Percentiles rank a stretch among this genome's conserved stretches.
phyloP scores from a whole-genome alignment of 805 yeast genomes.

The Myxozyma melibiosi region DNA sequence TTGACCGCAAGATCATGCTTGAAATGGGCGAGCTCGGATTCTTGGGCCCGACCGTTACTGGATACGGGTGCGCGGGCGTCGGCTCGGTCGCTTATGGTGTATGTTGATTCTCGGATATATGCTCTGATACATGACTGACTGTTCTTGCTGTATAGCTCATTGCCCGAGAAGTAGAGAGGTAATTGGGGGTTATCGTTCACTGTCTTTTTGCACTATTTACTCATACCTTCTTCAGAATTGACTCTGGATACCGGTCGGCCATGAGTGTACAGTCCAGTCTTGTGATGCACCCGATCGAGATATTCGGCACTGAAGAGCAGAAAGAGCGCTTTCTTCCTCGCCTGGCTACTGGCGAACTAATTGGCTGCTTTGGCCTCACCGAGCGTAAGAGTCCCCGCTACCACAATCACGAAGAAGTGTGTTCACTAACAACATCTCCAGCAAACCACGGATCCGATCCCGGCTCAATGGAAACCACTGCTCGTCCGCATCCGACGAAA shows the following conservation, averaged over 20 bases:
- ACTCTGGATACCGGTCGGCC: constrained; percentile 50
- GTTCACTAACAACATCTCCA: neutral
- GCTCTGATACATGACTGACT: neutral
- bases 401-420: neutral
- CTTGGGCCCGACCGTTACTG: constrained; percentile 47
- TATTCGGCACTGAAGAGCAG: constrained; percentile 47
- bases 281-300: constrained; percentile 49
- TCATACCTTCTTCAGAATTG: constrained; percentile 44
- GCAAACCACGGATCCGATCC: constrained; percentile 65
- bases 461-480: constrained; percentile 58
- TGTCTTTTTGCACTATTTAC: neutral
- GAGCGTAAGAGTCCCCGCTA: constrained; percentile 45
- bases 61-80: constrained; percentile 51
- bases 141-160: constrained; percentile 34
- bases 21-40: constrained; percentile 49
- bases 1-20: constrained; percentile 43
- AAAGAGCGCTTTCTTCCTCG: constrained; percentile 47
- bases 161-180: constrained; percentile 48
- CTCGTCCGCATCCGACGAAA: constrained; percentile 48
- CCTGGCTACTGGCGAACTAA: constrained; percentile 48
- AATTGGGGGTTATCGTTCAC: neutral
- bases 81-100: constrained; percentile 48
- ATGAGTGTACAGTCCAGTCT: constrained; percentile 51
- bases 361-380: constrained; percentile 66
- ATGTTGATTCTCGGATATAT: neutral